Percentiles rank a stretch among this genome's conserved stretches.
Conservation (phyloP, 805 yeast genomes). For the Saturnispora saitoi region DNA sequence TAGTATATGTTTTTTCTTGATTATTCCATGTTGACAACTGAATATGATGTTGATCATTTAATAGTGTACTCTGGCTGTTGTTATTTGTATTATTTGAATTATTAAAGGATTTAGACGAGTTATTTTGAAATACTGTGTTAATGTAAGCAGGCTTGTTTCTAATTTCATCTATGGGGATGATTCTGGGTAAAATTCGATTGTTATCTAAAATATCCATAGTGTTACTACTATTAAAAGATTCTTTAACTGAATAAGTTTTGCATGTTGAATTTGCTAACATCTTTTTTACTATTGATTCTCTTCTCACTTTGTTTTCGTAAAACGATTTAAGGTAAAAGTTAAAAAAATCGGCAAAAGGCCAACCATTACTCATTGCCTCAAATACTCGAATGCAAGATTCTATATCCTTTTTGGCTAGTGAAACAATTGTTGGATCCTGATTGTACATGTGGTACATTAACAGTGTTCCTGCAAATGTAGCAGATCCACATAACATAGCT, state of each 20-base stretch:
- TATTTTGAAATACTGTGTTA: neutral
- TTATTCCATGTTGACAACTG: neutral
- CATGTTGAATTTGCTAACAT: neutral
- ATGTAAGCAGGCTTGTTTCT: neutral
- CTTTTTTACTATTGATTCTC: slow-evolving; percentile 16
- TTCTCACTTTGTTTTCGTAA: slow-evolving; percentile 27
- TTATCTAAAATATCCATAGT: slow-evolving; percentile 6
- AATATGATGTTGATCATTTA: neutral
- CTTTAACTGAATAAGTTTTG: neutral
- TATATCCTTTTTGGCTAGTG: slow-evolving; percentile 20
- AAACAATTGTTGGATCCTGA: slow-evolving; percentile 19
- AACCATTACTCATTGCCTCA: slow-evolving; percentile 38
- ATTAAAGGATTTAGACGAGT: neutral
- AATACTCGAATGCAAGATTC: slow-evolving; percentile 26
- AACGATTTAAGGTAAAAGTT: slow-evolving; percentile 40
- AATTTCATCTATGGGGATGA: slow-evolving; percentile 1
- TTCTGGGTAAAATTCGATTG: slow-evolving; percentile 2
- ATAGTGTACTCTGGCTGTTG: neutral
- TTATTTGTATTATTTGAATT: neutral
- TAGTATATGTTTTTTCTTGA: neutral
- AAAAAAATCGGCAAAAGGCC: slow-evolving; percentile 45
- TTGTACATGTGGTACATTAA: slow-evolving; percentile 55
- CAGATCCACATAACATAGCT: slow-evolving; percentile 32
- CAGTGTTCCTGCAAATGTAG: slow-evolving; percentile 60
- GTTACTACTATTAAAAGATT: neutral